Evolutionary conservation across 176 grass and related monocot genomes (phyloP), one percentile per base, ranked within the genome.

Genomic region (Oryza glumipatula): DNA sequence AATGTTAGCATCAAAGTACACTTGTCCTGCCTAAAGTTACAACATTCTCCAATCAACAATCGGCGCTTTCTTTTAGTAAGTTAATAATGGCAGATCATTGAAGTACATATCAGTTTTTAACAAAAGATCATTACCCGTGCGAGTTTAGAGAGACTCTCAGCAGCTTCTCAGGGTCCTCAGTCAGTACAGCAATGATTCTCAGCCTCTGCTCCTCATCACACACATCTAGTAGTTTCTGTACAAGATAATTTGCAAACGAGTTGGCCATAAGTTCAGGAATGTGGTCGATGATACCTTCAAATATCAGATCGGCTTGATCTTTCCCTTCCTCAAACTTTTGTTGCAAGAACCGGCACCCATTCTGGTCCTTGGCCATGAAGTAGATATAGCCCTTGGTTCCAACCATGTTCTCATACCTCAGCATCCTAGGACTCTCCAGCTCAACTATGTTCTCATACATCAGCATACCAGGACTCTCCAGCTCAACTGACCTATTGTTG

Each of bases 231-330:
- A 98, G 68, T 80, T 94, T 94, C 86, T 98, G 93, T 75, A 95
- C 88, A 21, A 98, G 93, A 85, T 94, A 94, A 84, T 98, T 98
- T 23, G 89, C 96, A 79, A 91, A 94, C 9, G 78, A 87, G 67
- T 94, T 86, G 24, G 82, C 79, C 91, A 98, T 92, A 39, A 95
- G 91, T 36, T 95, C 93, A 9, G 52, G 61, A 66, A 89, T 79
- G 81, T 98, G 91, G 66, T 90, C 67, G 24, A 98, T 88, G 41
- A 92, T 88, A 38, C 89, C 91, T 72, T 94, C 84, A 78, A 94
- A 98, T 4, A 98, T 90, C 12, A 48, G 56, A 88, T 95, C 88
- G 15, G 92, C 89, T 41, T 89, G 65, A 39, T 86, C 60, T 23
- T 90, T 94, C 74, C 89, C 91, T 81, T 95, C 78, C 77, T 89